phyloP scores from a whole-genome alignment of 306 rosid species.

The Prunus mume region DNA sequence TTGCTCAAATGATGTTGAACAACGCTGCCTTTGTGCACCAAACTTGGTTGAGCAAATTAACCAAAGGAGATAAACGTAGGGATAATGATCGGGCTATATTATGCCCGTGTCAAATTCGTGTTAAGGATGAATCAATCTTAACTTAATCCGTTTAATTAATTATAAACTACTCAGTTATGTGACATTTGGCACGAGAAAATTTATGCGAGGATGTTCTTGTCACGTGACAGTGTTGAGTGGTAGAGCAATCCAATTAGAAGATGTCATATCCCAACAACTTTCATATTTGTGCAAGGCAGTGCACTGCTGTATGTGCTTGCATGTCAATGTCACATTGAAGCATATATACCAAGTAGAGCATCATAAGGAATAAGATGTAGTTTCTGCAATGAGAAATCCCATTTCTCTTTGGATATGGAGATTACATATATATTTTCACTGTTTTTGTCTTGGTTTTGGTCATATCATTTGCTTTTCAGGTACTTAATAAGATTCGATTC shows the following conservation, averaged over 20 bases:
- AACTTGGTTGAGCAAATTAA: conserved; percentile 6
- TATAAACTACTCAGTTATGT: too few relatives aligned
- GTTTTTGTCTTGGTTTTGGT: too few relatives aligned
- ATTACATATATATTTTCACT: too few relatives aligned
- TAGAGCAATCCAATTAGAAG: too few relatives aligned
- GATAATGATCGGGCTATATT: not conserved
- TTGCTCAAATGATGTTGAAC: not conserved
- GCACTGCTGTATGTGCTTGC: not conserved
- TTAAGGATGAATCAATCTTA: not conserved
- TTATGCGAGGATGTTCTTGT: too few relatives aligned
- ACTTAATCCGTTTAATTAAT: not conserved
- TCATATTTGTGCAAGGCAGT: not conserved
- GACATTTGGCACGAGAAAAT: too few relatives aligned
- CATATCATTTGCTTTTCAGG: too few relatives aligned
- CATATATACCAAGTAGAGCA: not conserved
- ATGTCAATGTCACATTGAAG: too few relatives aligned
- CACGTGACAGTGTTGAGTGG: too few relatives aligned
- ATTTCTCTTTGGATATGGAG: too few relatives aligned
- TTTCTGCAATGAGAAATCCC: not conserved
- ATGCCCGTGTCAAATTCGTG: not conserved
- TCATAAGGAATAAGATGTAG: not conserved
- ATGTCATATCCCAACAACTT: not conserved
- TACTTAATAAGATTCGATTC: too few relatives aligned
- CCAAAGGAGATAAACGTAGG: not conserved
- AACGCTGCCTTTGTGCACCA: not conserved